These are phyloP conservation scores for Hemileccinum rubropunctum DNA, from an alignment of 768 basidiomycete species.

Conservation along the genomic window DNA sequence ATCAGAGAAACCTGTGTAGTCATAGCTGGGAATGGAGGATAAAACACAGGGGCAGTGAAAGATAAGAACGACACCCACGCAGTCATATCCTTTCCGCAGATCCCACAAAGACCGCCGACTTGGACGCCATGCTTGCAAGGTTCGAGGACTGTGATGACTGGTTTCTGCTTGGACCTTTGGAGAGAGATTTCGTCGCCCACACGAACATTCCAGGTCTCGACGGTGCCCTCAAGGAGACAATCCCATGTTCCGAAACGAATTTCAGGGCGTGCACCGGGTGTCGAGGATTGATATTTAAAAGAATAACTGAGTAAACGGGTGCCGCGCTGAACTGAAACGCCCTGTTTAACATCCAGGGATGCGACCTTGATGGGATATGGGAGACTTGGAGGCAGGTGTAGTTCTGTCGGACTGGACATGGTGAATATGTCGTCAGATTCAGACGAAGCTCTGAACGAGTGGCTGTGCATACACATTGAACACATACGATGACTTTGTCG, in stretches of 20 bases:
- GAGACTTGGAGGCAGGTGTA: constrained; percentile 72
- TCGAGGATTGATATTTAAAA: constrained; percentile 56
- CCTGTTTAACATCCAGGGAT: constrained; percentile 53
- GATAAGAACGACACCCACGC: constrained; percentile 47
- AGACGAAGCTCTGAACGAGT: constrained; percentile 6
- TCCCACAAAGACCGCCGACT: constrained; percentile 84
- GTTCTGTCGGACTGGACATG: constrained; percentile 66
- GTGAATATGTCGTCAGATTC: constrained; percentile 13
- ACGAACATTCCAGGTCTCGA: constrained; percentile 69
- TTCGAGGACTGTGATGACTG: constrained; percentile 70
- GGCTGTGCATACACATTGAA: constrained; percentile 19
- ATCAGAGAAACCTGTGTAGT: constrained; percentile 88
- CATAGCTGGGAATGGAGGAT: constrained; percentile 45
- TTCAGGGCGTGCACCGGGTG: constrained; percentile 51
- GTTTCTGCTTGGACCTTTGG: constrained; percentile 54
- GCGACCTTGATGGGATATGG: constrained; percentile 86
- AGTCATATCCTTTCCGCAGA: constrained; percentile 96
- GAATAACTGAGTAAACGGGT: constrained; percentile 82
- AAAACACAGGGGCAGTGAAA: constrained; percentile 7
- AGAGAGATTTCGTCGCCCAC: constrained; percentile 62
- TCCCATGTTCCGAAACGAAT: constrained; percentile 91
- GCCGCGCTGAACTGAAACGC: constrained; percentile 58
- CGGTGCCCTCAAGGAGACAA: constrained; percentile 73
- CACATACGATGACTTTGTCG: constrained; percentile 9
- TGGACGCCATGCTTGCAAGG: constrained; percentile 98